Percentiles rank a stretch among this genome's conserved stretches.
These are phyloP conservation scores for Vigna radiata DNA, from an alignment of 306 rosid genomes.

Conservation along the genomic window DNA sequence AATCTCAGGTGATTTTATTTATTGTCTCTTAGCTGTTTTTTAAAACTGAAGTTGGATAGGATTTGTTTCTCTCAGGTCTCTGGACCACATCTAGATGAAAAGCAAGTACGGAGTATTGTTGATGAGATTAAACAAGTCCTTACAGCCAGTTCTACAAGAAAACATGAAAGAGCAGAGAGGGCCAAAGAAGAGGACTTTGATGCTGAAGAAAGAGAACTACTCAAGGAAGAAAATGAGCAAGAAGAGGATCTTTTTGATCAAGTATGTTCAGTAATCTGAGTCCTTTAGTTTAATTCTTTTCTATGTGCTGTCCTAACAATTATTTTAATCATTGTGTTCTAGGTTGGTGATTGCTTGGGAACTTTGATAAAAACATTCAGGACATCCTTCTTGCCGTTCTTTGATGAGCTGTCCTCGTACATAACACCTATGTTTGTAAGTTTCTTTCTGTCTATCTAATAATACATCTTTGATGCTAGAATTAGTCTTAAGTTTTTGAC, in stretches of 20 bases:
- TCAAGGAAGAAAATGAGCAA: constrained; percentile 95
- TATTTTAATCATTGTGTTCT: constrained; percentile 40
- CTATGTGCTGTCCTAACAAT: constrained; percentile 23
- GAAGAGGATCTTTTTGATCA: constrained; percentile 98
- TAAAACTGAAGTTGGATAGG: constrained; percentile 33
- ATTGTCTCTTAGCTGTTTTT: constrained; percentile 17
- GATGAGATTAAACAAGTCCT: constrained; percentile 91
- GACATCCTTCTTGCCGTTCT: constrained; percentile 92
- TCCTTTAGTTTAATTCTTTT: constrained; percentile 30
- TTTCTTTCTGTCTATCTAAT: constrained; percentile 20
- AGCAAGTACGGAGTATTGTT: constrained; percentile 86
- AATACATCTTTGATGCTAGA: constrained; percentile 16
- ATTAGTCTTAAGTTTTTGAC: background rate
- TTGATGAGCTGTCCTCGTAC: constrained; percentile 86
- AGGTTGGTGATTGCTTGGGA: constrained; percentile 98
- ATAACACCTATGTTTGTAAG: constrained; percentile 98
- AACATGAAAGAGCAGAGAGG: constrained; percentile 88
- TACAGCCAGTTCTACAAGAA: constrained; percentile 91
- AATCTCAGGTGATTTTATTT: constrained; percentile 19
- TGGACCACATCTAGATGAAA: constrained; percentile 81
- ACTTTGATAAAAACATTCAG: constrained; percentile 88
- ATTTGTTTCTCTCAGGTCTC: constrained; percentile 63
- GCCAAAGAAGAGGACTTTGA: constrained; percentile 96
- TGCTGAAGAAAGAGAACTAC: constrained; percentile 89
- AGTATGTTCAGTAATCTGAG: constrained; percentile 51